phyloP scores from a whole-genome alignment of 495 filamentous ascomycete species.

The Annulohypoxylon stygium region DNA sequence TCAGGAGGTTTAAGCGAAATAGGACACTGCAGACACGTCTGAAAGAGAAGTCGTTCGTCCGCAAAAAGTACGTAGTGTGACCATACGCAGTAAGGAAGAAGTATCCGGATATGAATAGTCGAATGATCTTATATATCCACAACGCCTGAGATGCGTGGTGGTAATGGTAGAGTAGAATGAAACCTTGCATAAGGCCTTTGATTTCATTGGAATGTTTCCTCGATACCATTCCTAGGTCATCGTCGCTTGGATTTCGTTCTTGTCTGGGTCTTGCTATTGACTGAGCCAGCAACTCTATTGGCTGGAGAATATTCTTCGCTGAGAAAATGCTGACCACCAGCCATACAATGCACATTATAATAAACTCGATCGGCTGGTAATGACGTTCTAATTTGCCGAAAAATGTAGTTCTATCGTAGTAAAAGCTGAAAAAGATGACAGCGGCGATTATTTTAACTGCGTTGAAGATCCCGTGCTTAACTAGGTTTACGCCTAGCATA shows the following conservation, averaged over 20 bases:
- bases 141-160: constrained; percentile 64
- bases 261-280: constrained; percentile 1
- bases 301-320: constrained; percentile 48
- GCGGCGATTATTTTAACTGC: constrained; percentile 51
- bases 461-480: not conserved
- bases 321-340: constrained; percentile 56
- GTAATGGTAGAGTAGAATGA: constrained; percentile 71
- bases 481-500: not conserved
- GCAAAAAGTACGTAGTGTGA: constrained; percentile 68
- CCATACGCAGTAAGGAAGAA: constrained; percentile 73
- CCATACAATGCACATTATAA: constrained; percentile 50
- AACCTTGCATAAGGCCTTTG: constrained; percentile 74
- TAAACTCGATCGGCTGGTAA: constrained; percentile 58
- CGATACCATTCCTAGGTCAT: constrained; percentile 59
- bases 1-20: constrained; percentile 69
- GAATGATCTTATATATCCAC: constrained; percentile 66
- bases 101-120: constrained; percentile 70
- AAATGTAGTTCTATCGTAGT: constrained; percentile 67
- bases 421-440: constrained; percentile 64
- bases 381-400: constrained; percentile 70
- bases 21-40: constrained; percentile 62
- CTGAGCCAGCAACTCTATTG: constrained; percentile 24
- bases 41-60: constrained; percentile 67
- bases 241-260: constrained; percentile 28
- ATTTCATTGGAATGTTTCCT: constrained; percentile 71